Percentiles rank a stretch among this genome's conserved stretches.
These are phyloP conservation scores for Suillus clintonianus DNA, from an alignment of 768 basidiomycete genomes.

Conservation along the genomic window DNA sequence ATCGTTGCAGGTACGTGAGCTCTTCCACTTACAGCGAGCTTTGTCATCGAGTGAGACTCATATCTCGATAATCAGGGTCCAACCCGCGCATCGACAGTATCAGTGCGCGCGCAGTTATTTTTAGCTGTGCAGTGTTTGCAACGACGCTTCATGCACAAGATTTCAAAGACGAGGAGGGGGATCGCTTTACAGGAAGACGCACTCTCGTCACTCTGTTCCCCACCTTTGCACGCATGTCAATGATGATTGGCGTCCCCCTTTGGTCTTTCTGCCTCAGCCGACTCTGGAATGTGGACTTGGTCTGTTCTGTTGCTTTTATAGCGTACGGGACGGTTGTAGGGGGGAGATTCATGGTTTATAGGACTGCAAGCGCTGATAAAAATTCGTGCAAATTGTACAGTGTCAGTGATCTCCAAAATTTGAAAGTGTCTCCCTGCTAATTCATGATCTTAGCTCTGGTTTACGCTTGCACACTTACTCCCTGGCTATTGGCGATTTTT, in stretches of 20 bases:
- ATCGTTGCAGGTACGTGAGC: slow-evolving; percentile 24
- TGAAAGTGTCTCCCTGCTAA: not conserved
- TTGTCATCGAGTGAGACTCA: slow-evolving; percentile 5
- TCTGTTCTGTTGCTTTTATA: slow-evolving; percentile 1
- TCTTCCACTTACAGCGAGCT: no score
- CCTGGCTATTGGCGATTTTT: slow-evolving; percentile 13
- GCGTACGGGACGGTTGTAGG: slow-evolving; percentile 5
- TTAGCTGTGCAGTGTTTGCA: slow-evolving; percentile 23
- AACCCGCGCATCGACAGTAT: slow-evolving; percentile 6
- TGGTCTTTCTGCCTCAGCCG: slow-evolving; percentile 8
- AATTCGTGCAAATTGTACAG: slow-evolving; percentile 8
- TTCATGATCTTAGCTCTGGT: slow-evolving; percentile 1
- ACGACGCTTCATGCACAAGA: slow-evolving; percentile 27
- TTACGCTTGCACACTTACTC: slow-evolving; percentile 5
- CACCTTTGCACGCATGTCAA: slow-evolving; percentile 3
- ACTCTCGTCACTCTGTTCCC: slow-evolving; percentile 42
- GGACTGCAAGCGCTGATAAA: slow-evolving; percentile 4
- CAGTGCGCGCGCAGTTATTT: slow-evolving; percentile 20
- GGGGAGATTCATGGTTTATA: not conserved
- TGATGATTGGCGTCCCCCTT: slow-evolving; percentile 6
- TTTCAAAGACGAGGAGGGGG: slow-evolving; percentile 38
- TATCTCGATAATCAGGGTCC: slow-evolving; percentile 11
- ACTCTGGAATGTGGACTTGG: slow-evolving; percentile 1
- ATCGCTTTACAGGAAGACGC: slow-evolving; percentile 27
- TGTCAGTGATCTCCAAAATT: not conserved